Percentiles rank a stretch among this genome's conserved stretches.
Conservation (phyloP, 257 asterid genomes). For the Apocynum venetum region DNA sequence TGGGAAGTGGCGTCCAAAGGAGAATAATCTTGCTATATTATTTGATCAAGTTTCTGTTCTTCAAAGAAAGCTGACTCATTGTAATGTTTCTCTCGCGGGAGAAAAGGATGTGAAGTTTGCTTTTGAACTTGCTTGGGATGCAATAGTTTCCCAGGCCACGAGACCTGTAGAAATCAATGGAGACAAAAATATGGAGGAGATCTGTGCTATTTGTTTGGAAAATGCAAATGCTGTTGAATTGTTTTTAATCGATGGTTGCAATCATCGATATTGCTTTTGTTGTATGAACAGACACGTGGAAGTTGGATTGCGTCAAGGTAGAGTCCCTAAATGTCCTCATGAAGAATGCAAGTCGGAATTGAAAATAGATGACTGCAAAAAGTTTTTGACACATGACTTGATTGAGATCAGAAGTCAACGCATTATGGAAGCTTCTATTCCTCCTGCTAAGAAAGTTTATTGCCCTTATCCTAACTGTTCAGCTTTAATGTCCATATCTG, state of each 20-base stretch:
- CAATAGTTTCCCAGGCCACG: constrained; percentile 28
- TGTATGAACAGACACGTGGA: constrained; percentile 55
- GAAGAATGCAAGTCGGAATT: constrained; percentile 24
- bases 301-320: constrained; percentile 44
- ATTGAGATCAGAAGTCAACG: constrained; percentile 20
- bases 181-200: constrained; percentile 26
- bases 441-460: constrained; percentile 26
- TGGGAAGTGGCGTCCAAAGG: constrained; percentile 22
- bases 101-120: constrained; percentile 33
- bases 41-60: constrained; percentile 36
- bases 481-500: constrained; percentile 28
- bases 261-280: constrained; percentile 45
- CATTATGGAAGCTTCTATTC: constrained; percentile 30
- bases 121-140: constrained; percentile 36
- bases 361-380: constrained; percentile 23
- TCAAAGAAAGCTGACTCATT: constrained; percentile 27
- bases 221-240: constrained; percentile 33
- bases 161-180: constrained; percentile 19
- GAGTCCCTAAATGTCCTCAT: constrained; percentile 33
- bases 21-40: constrained; percentile 24
- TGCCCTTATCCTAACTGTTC: constrained; percentile 37
- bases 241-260: constrained; percentile 40
- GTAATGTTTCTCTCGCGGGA: constrained; percentile 25
- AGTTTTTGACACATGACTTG: constrained; percentile 25
- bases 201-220: constrained; percentile 54